These are phyloP conservation scores for Vitis hybrid DNA, from an alignment of 177 flowering plant species.

Conservation along the genomic window DNA sequence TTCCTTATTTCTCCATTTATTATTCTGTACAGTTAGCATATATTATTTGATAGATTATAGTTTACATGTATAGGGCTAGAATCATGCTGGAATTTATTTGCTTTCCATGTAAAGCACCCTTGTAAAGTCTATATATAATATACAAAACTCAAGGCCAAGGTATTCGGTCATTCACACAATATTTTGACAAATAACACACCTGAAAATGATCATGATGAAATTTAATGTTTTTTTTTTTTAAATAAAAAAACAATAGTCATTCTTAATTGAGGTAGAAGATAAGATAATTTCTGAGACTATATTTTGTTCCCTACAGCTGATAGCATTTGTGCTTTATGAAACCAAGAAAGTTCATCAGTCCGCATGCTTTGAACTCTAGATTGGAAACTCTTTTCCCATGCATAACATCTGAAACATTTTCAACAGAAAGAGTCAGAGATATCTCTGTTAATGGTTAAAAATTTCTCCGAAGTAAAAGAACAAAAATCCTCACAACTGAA, in stretches of 20 bases:
- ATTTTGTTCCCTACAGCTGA: conserved; percentile 54
- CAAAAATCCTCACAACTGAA: neutral
- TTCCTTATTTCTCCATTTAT: no score
- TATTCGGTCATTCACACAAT: no score
- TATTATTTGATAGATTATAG: no score
- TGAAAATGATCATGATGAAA: neutral
- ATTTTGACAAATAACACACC: no score
- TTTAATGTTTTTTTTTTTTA: neutral
- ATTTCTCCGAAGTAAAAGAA: neutral
- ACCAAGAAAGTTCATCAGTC: conserved; percentile 90
- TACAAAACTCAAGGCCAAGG: no score
- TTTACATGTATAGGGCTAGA: no score
- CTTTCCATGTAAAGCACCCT: no score
- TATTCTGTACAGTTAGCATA: no score
- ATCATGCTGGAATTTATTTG: no score
- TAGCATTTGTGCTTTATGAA: conserved; percentile 66
- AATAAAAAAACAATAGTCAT: no score
- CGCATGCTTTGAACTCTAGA: conserved; percentile 69
- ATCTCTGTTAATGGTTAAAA: neutral
- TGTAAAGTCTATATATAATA: no score
- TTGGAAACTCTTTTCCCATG: conserved; percentile 93
- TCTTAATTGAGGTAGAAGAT: no score
- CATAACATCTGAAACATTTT: conserved; percentile 75
- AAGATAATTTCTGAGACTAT: neutral
- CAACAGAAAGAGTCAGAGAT: conserved; percentile 10